These are phyloP conservation scores for Botrytis deweyae DNA, from an alignment of 2,329 filamentous ascomycete species.

Conservation along the genomic window DNA sequence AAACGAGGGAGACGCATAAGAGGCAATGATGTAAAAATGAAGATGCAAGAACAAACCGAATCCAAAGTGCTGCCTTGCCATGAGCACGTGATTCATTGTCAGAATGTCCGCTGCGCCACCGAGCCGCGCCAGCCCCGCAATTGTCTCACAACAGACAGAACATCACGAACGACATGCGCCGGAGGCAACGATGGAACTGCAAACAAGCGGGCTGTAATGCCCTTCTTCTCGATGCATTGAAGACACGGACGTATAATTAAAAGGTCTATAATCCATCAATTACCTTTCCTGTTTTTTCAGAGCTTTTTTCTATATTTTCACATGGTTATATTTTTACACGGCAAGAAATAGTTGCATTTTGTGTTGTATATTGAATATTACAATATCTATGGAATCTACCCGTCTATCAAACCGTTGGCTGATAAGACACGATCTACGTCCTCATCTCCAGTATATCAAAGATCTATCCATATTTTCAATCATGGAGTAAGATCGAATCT, in stretches of 20 bases:
- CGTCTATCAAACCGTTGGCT: not conserved
- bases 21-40: not conserved
- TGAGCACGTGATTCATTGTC: not conserved
- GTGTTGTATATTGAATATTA: not conserved
- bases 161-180: not conserved
- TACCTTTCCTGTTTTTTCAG: not conserved
- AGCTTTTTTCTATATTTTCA: not conserved
- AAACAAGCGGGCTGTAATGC: not conserved
- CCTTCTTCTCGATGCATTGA: not conserved
- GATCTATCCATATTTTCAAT: accelerated
- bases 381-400: not conserved
- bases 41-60: not conserved
- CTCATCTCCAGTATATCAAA: not conserved
- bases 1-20: not conserved
- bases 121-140: not conserved
- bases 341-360: too few species aligned
- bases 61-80: not conserved
- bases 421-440: not conserved
- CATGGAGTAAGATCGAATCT: not conserved
- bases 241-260: not conserved
- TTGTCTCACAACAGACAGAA: not conserved
- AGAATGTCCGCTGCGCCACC: not conserved
- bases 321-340: not conserved
- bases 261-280: not conserved
- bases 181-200: not conserved